Evolutionary conservation across 257 asterid species (phyloP), one percentile per base, ranked within the genome.

Genomic region (Nemophila menziesii): DNA sequence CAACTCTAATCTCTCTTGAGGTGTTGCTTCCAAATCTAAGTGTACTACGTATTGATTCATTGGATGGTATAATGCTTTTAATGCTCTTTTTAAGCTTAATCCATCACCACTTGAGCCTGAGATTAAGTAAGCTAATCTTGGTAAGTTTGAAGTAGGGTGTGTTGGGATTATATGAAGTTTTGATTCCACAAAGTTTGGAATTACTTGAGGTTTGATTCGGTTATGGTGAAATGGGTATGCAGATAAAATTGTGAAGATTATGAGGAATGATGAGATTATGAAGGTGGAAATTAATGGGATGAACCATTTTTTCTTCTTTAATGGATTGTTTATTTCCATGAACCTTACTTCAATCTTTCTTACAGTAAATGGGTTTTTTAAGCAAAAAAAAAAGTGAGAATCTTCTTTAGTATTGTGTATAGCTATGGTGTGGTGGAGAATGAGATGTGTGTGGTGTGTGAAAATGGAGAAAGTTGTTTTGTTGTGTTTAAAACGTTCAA

Each of bases 21-120:
- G 54, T 19, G 73, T 44, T 16, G 92, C 70, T 44, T 73, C 94
- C 21, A 77, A 71, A 71, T 78, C 94, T 63, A 82, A 61, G 56
- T 82, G 94, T 26, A 82, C 62, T 37, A 78, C 75, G 50, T 78
- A 82, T 64, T 78, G 82, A 20, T 82, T 82, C 60, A 63, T 16
- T 8, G 94, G 92, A 58, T 78, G 86, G 42, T 82, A 82, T 51
- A 82, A 22, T 19, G 92, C 92, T 56, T 53, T 74, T 13, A 82
- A 51, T 1, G 73, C 58, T 51, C 92, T 72, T 56, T 70, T 74
- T 48, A 82, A 55, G 19, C 66, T 72, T 52, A 24, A 63, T 41
- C 76, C 66, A 60, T 82, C 93, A 11, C 93, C 92, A 17, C 61
- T 63, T 15, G 93, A 78, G 5, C 92, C 93, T n/a, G 93, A 78